Evolutionary conservation across 2,329 filamentous ascomycete genomes (phyloP).

Genomic region (Fusarium torreyae): DNA sequence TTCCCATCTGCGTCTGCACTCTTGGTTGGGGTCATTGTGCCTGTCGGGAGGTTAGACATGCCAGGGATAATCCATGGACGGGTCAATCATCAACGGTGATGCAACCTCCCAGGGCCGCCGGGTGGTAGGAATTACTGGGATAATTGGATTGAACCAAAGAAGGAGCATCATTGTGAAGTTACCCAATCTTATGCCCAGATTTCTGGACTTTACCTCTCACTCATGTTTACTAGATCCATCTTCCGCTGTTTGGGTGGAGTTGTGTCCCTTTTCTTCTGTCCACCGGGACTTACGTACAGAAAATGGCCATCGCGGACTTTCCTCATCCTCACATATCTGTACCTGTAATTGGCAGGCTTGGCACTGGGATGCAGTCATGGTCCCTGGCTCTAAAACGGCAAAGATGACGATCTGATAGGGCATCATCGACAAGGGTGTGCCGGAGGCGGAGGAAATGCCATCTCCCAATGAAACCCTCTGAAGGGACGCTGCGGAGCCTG

Average conservation of each 20-base stretch:
- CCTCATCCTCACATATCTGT: conserved; percentile 19
- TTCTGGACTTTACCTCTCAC: neutral
- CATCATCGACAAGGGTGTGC: conserved; percentile 32
- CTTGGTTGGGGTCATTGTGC: conserved; percentile 38
- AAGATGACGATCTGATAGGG: conserved; percentile 49
- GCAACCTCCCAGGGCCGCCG: conserved; percentile 37
- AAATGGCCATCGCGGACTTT: conserved; percentile 6
- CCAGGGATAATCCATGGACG: conserved; percentile 42
- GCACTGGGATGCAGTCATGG: conserved; percentile 23
- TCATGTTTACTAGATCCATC: neutral
- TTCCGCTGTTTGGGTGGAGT: neutral
- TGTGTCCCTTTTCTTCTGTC: conserved; percentile 4
- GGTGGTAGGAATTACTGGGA: conserved; percentile 2
- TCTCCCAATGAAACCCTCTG: conserved; percentile 29
- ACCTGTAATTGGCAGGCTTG: conserved; percentile 36
- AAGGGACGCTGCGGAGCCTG: conserved; percentile 24
- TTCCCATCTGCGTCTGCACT: conserved; percentile 35
- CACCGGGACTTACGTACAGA: conserved; percentile 1
- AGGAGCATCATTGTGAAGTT: conserved; percentile 13
- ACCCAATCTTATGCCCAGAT: conserved; percentile 6
- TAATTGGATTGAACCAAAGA: conserved; percentile 10
- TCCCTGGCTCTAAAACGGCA: conserved; percentile 25
- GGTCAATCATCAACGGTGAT: conserved; percentile 42
- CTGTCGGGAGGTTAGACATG: conserved; percentile 23
- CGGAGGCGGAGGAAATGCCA: conserved; percentile 22